Evolutionary conservation across 1,284 basidiomycete species (phyloP).

Genomic region (Leccinum fuscescens): DNA sequence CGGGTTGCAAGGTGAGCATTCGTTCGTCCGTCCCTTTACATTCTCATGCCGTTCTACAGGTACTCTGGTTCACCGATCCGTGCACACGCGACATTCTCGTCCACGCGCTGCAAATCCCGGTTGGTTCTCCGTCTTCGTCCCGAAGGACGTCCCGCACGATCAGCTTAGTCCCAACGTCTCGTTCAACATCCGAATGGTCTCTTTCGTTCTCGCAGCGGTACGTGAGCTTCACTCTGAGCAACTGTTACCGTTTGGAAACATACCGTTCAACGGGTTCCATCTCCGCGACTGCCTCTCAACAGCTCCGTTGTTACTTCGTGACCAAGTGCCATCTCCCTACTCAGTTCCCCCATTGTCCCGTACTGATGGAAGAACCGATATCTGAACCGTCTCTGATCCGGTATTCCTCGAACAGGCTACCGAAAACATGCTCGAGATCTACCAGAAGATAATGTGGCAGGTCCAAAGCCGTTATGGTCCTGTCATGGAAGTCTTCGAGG

Average conservation of each 20-base stretch:
- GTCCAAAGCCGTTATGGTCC: constrained; percentile 84
- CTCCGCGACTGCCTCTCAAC: constrained; percentile 85
- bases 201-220: too few relatives aligned
- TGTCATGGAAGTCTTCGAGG: constrained; percentile 93
- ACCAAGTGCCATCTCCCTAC: constrained; percentile 86
- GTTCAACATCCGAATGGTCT: too few relatives aligned
- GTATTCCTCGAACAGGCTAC: constrained; percentile 93
- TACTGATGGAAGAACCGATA: constrained; percentile 69
- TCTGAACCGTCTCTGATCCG: constrained; percentile 81
- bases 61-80: too few relatives aligned
- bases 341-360: constrained; percentile 45
- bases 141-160: too few relatives aligned
- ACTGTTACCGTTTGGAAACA: constrained; percentile 93
- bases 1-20: too few relatives aligned
- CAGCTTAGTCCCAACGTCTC: too few relatives aligned
- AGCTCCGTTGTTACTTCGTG: constrained; percentile 97
- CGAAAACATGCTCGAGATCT: constrained; percentile 92
- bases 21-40: too few relatives aligned
- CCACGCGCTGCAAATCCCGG: too few relatives aligned
- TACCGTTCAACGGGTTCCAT: constrained; percentile 92
- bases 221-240: too few relatives aligned
- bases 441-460: constrained; percentile 89
- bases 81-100: too few relatives aligned
- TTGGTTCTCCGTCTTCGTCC: too few relatives aligned
- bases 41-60: too few relatives aligned